phyloP scores from a whole-genome alignment of 257 asterid species.

The Nicotiana attenuata region DNA sequence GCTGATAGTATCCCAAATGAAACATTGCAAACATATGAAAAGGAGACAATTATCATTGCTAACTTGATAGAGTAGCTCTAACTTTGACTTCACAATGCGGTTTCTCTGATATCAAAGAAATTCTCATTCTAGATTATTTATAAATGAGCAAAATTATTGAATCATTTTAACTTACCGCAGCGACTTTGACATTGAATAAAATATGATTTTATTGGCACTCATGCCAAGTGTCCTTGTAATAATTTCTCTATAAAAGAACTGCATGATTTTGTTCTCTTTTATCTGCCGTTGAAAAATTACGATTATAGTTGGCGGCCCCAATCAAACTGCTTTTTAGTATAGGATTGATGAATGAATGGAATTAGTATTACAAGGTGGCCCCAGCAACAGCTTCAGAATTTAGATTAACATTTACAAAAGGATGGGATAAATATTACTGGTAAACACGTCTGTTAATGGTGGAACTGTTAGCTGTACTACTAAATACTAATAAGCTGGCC shows the following conservation, averaged over 20 bases:
- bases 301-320: background rate
- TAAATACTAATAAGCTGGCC: background rate
- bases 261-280: background rate
- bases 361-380: background rate
- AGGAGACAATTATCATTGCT: background rate
- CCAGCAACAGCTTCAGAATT: background rate
- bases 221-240: background rate
- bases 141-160: background rate
- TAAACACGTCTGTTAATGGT: background rate
- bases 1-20: background rate
- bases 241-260: background rate
- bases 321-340: background rate
- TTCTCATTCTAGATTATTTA: background rate
- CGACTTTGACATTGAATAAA: background rate
- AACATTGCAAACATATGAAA: background rate
- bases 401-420: background rate
- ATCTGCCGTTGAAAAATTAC: background rate
- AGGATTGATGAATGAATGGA: background rate
- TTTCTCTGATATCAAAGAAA: background rate
- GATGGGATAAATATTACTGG: background rate
- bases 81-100: background rate
- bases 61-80: background rate
- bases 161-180: background rate
- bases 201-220: background rate
- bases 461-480: background rate